A percentile compares a stretch with the other conserved stretches of the same genome.
phyloP scores from a whole-genome alignment of 148 eudicot genomes.

The Pouteria glomerata region DNA sequence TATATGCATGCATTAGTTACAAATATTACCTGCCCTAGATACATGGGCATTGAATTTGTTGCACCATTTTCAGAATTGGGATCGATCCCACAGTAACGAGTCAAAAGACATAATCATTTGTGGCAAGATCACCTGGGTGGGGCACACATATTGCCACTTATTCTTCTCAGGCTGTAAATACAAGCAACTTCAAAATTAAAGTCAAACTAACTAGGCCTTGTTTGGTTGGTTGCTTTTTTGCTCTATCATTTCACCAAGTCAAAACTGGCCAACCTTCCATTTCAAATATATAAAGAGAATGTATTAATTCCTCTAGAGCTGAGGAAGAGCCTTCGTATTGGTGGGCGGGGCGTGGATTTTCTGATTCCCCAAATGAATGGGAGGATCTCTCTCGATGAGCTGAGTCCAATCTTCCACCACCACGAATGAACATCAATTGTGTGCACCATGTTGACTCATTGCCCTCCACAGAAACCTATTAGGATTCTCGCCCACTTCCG shows the following conservation, averaged over 20 bases:
- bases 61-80: neutral
- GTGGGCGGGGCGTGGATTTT: constrained; percentile 7
- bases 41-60: neutral
- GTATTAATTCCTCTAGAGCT: neutral
- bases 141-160: neutral
- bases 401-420: constrained; percentile 25
- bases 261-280: constrained; percentile 16
- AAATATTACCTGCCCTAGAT: too few relatives aligned
- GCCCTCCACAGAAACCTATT: constrained; percentile 20
- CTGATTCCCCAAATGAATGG: constrained; percentile 19
- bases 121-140: constrained; percentile 7
- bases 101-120: constrained; percentile 6
- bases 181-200: neutral
- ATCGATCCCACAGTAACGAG: neutral
- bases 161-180: constrained; percentile 2
- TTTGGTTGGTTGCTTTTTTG: neutral
- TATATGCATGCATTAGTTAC: too few relatives aligned
- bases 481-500: constrained; percentile 11
- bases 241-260: constrained; percentile 15
- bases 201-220: neutral
- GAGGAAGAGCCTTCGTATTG: neutral
- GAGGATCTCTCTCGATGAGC: constrained; percentile 20
- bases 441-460: constrained; percentile 25
- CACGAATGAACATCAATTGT: constrained; percentile 27
- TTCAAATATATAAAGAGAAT: constrained; percentile 6